These are phyloP conservation scores for Leccinum huronense DNA, from an alignment of 1,284 basidiomycete genomes.

Conservation along the genomic window DNA sequence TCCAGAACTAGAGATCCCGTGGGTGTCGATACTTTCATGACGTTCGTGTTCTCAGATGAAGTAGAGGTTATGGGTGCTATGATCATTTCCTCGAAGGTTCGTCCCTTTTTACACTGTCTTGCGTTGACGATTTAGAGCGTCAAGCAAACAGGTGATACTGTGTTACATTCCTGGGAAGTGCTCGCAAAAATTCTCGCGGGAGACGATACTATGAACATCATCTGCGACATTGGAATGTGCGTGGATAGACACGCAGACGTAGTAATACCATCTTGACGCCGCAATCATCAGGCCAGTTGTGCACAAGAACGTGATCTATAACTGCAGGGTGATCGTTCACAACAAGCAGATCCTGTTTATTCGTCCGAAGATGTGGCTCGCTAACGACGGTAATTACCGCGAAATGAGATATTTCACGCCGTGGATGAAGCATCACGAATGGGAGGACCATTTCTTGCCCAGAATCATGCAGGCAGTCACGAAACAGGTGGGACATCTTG, in stretches of 20 bases:
- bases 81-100: slow-evolving; percentile 90
- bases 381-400: slow-evolving; percentile 98
- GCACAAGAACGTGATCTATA: slow-evolving; percentile 98
- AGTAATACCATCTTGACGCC: slow-evolving; percentile 5
- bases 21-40: slow-evolving; percentile 30
- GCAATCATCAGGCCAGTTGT: slow-evolving; percentile 73
- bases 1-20: slow-evolving; percentile 98
- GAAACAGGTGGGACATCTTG: slow-evolving; percentile 63
- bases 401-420: slow-evolving; percentile 91
- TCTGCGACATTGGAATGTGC: slow-evolving; percentile 94
- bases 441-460: slow-evolving; percentile 89
- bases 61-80: slow-evolving; percentile 89
- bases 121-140: neutral
- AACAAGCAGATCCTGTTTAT: slow-evolving; percentile 88
- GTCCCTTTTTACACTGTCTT: neutral
- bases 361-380: slow-evolving; percentile 99
- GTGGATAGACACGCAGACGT: slow-evolving; percentile 30
- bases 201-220: slow-evolving; percentile 72
- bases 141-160: slow-evolving; percentile 73
- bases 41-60: slow-evolving; percentile 1
- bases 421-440: slow-evolving; percentile 86
- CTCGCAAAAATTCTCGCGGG: slow-evolving; percentile 83
- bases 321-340: slow-evolving; percentile 89
- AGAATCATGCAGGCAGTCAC: slow-evolving; percentile 84
- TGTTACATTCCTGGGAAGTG: slow-evolving; percentile 96